Conservation (phyloP, 805 yeast species). For the Hyphopichia homilentoma region DNA sequence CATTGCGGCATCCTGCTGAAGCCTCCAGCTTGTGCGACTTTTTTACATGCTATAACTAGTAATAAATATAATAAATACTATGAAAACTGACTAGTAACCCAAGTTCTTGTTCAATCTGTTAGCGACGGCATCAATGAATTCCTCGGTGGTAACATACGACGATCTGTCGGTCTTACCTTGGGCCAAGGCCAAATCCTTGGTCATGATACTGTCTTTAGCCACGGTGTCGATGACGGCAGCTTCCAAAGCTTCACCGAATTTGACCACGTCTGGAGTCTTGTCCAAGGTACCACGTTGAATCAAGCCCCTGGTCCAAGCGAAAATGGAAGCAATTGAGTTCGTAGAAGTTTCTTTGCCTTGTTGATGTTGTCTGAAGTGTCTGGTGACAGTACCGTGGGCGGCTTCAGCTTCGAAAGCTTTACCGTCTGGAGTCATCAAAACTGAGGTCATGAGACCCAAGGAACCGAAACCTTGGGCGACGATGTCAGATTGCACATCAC, state of each 20-base stretch:
- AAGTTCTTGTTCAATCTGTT: constrained; percentile 48
- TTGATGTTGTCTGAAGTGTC: constrained; percentile 95
- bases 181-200: constrained; percentile 92
- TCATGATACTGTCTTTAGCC: constrained; percentile 80
- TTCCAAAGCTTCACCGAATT: constrained; percentile 78
- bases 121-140: constrained; percentile 81
- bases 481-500: constrained; percentile 94
- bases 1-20: too few species aligned
- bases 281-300: constrained; percentile 91
- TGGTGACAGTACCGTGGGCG: constrained; percentile 98
- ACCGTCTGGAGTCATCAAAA: constrained; percentile 95
- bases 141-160: constrained; percentile 85
- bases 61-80: neutral
- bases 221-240: constrained; percentile 85
- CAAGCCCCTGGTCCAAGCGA: constrained; percentile 95
- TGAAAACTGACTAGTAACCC: constrained; percentile 4
- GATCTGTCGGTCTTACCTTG: constrained; percentile 81
- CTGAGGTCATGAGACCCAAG: constrained; percentile 94
- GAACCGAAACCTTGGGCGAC: constrained; percentile 99
- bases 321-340: constrained; percentile 94
- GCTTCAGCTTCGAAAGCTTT: constrained; percentile 95
- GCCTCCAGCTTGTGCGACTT: too few species aligned
- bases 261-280: constrained; percentile 75
- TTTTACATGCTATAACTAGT: too few species aligned
- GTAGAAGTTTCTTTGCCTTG: constrained; percentile 97